phyloP scores from a whole-genome alignment of 129 eudicot species.

The Artemisia annua region DNA sequence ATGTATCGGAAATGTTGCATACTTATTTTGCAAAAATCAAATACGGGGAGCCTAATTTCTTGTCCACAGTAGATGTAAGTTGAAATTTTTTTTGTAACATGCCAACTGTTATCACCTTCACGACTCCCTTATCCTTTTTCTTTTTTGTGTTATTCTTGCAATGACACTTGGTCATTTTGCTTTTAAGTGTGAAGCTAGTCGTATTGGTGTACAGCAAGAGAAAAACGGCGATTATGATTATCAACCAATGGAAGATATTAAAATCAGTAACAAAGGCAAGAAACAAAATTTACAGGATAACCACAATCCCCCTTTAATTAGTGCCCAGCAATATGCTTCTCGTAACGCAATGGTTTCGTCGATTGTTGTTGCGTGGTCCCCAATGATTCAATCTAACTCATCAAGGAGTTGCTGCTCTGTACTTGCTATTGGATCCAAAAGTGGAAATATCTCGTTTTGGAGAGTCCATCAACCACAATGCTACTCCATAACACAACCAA shows the following conservation, averaged over 20 bases:
- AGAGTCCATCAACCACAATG: conserved; percentile 53
- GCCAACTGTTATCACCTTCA: too few relatives aligned
- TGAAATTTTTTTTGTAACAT: neutral
- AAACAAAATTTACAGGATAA: conserved; percentile 29
- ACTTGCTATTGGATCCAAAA: conserved; percentile 74
- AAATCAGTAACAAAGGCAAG: conserved; percentile 27
- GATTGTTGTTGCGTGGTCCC: conserved; percentile 82
- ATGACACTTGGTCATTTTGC: conserved; percentile 7
- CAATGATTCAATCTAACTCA: conserved; percentile 43
- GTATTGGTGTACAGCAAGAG: conserved; percentile 18
- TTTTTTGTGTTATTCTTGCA: too few relatives aligned
- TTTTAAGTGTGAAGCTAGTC: conserved; percentile 38
- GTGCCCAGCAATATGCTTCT: conserved; percentile 63
- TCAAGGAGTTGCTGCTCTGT: conserved; percentile 51
- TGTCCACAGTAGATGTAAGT: conserved; percentile 47
- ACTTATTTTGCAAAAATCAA: conserved; percentile 39
- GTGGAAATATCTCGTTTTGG: conserved; percentile 73
- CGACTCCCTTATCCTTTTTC: neutral
- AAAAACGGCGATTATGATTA: conserved; percentile 18
- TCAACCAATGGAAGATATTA: conserved; percentile 19
- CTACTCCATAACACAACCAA: conserved; percentile 48
- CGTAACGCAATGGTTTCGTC: conserved; percentile 76
- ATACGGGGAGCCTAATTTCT: conserved; percentile 47
- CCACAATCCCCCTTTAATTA: conserved; percentile 33
- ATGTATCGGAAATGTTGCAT: conserved; percentile 64